Evolutionary conservation across 257 asterid genomes (phyloP).

Genomic region (Solanum peruvianum): DNA sequence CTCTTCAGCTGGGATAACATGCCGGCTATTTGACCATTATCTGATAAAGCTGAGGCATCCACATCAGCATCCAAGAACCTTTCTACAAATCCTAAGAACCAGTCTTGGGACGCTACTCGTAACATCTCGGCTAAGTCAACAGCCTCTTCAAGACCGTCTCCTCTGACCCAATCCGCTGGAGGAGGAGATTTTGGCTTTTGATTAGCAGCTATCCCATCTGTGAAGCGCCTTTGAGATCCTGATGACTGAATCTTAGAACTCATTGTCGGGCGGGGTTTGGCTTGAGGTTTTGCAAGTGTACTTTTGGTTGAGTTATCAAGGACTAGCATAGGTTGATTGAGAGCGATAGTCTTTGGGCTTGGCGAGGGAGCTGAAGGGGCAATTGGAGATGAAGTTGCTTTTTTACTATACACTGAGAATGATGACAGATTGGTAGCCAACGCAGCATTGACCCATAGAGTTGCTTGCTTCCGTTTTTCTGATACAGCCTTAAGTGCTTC

Average conservation of each 20-base stretch:
- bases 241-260: conserved; percentile 30
- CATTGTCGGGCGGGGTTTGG: conserved; percentile 39
- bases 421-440: conserved; percentile 63
- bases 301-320: conserved; percentile 55
- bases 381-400: conserved; percentile 20
- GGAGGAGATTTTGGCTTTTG: conserved; percentile 39
- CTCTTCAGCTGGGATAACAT: conserved; percentile 90
- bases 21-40: conserved; percentile 89
- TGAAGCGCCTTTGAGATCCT: conserved; percentile 33
- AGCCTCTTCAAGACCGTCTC: conserved; percentile 70
- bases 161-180: conserved; percentile 78
- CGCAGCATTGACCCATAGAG: conserved; percentile 88
- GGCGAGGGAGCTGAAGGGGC: conserved; percentile 22
- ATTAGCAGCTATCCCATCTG: conserved; percentile 27
- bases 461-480: conserved; percentile 65
- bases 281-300: conserved; percentile 21
- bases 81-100: conserved; percentile 92
- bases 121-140: conserved; percentile 78
- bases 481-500: conserved; percentile 41
- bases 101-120: conserved; percentile 65
- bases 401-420: conserved; percentile 53
- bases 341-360: conserved; percentile 22
- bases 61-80: conserved; percentile 89
- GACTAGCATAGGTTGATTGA: conserved; percentile 48
- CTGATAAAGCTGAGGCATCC: conserved; percentile 58